Evolutionary conservation across 2,329 filamentous ascomycete species (phyloP), one percentile per base, ranked within the genome.

Genomic region (Fusarium sp.): DNA sequence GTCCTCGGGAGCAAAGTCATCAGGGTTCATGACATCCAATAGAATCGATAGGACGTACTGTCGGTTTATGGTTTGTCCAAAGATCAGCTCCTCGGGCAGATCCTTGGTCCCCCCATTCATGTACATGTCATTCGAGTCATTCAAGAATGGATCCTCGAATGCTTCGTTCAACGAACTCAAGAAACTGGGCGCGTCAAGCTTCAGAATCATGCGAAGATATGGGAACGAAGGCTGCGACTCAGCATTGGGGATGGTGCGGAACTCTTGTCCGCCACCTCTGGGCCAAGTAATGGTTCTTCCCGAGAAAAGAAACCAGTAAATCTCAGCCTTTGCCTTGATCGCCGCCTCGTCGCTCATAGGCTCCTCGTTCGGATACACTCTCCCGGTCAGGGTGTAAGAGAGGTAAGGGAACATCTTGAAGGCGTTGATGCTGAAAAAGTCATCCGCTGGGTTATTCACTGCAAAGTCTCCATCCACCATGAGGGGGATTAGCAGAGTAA

Each of bases 161-260:
- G 96, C 96, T 82, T 99, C 97, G 76, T 99, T 99, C 45, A 99
- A 85, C 77, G 96, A 94, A 81, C 95, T 98, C 84, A 99, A 89
- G 76, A 98, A 97, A 81, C 94, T 98, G 2, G 95, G 91, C 0
- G 95, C 92, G 81, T 98, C 95, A 75, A 97, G 98, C 71, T 93
- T 92, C 54, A 99, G 88, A 57, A 99, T 91, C 76, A 94, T 89
- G 47, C 93, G 90, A 18, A 99, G 87, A 78, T 97, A 96, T 1
- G 94, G 93, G 79, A 98, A 98, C 0, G 94, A 91, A 1, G 93
- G 93, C 76, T 96, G 92, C 6, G 89, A 83, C 2, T 85, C 84
- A 60, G 87, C 83, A 16, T 83, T 81, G 1, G 90, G 87, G 16
- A 87, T 87, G 2, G 92, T 94, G 27, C 89, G 82, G 62, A 95